Evolutionary conservation across 1,284 basidiomycete species (phyloP).

Genomic region (Cryptococcus neoformans): DNA sequence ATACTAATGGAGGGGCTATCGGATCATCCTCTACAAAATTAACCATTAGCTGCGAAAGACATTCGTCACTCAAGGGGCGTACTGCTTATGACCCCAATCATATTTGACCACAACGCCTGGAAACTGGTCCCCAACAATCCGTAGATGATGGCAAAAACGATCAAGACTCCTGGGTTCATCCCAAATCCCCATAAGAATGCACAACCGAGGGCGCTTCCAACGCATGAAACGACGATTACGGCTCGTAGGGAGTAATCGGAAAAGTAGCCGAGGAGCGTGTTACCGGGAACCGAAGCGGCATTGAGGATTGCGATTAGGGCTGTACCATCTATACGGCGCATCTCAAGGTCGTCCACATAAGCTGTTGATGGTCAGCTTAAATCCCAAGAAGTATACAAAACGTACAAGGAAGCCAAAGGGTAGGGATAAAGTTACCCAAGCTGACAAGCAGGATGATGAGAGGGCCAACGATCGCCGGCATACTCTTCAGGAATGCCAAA

Average conservation of each 20-base stretch:
- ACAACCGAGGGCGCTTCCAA: conserved; percentile 35
- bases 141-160: conserved; percentile 33
- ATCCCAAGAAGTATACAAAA: background rate
- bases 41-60: background rate
- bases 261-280: conserved; percentile 41
- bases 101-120: conserved; percentile 35
- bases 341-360: conserved; percentile 37
- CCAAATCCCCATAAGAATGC: conserved; percentile 49
- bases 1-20: conserved; percentile 30
- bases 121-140: conserved; percentile 35
- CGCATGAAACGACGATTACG: conserved; percentile 38
- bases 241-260: conserved; percentile 38
- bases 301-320: conserved; percentile 47
- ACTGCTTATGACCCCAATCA: conserved; percentile 35
- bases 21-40: conserved; percentile 38
- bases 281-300: conserved; percentile 44
- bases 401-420: conserved; percentile 45
- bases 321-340: conserved; percentile 38
- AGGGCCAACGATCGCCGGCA: conserved; percentile 31
- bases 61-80: conserved; percentile 23
- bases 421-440: conserved; percentile 47
- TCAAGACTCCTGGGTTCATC: conserved; percentile 26
- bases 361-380: conserved; percentile 12
- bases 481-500: conserved; percentile 26
- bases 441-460: conserved; percentile 38